Evolutionary conservation across 2,329 filamentous ascomycete species (phyloP), one percentile per base, ranked within the genome.

Genomic region (Pezizomycotina sp.): DNA sequence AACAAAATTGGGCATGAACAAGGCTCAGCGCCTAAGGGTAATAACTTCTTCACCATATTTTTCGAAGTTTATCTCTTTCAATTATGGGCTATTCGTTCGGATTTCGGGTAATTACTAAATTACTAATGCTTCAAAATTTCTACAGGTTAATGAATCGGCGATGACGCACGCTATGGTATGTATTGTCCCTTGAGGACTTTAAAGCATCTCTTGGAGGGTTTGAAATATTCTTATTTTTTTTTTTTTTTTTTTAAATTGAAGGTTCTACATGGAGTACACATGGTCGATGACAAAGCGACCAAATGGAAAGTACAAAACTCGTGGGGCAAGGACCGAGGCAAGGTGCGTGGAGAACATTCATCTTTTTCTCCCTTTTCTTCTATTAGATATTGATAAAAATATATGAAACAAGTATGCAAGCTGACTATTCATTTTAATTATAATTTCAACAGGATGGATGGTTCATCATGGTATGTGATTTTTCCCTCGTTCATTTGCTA

Each of bases 291-390:
- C 1, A 68, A 71, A 56, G 65, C 71, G 2, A 68, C 82, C 1
- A 62, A 82, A 27, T 92, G 83, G 83, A 64, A 81, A 35, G 80
- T 92, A 5, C 77, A 92, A 65, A 92, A 92, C 55, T 77, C 71
- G 37, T 92, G 82, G 82, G 79, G 77, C 8, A 64, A 70, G 25
- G 60, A 53, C 0, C 67, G 66, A 0, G 83, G 83, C n/a, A n/a
- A n/a, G n/a, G n/a, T n/a, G n/a, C n/a, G n/a, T n/a, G n/a, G n/a
- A n/a, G n/a, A n/a, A n/a, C n/a, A n/a, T n/a, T n/a, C n/a, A n/a
- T n/a, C n/a, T n/a, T n/a, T n/a, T n/a, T n/a, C n/a, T n/a, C n/a
- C n/a, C n/a, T n/a, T n/a, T n/a, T n/a, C n/a, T n/a, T n/a, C n/a
- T n/a, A n/a, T n/a, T n/a, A n/a, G n/a, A n/a, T n/a, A n/a, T n/a